Evolutionary conservation across 768 basidiomycete genomes (phyloP).

Genomic region (Glaciozyma antarctica): DNA sequence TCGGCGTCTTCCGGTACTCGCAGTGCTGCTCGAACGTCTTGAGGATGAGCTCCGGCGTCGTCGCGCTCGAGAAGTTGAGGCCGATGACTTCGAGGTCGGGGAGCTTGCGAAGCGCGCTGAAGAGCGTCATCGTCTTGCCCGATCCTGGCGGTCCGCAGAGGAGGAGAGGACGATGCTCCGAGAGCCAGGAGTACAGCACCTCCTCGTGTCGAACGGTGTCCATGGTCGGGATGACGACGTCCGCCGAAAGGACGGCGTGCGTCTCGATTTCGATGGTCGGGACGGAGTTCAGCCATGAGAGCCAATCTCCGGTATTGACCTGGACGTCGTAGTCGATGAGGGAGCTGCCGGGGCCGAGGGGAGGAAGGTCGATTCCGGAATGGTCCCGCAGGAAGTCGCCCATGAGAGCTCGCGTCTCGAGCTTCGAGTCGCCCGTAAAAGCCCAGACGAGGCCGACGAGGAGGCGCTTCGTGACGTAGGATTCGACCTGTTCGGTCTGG

Average conservation of each 20-base stretch:
- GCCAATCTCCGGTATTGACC: constrained; percentile 74
- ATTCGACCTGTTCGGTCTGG: constrained; percentile 67
- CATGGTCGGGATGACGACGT: constrained; percentile 95
- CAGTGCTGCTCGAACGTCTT: constrained; percentile 99
- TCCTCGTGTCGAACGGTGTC: constrained; percentile 98
- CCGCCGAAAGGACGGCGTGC: constrained; percentile 87
- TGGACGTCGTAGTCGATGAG: constrained; percentile 94
- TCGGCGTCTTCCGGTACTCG: constrained; percentile 96
- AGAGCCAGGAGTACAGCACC: constrained; percentile 95
- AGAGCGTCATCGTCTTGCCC: constrained; percentile 98
- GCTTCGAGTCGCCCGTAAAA: constrained; percentile 89
- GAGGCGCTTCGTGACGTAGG: constrained; percentile 80
- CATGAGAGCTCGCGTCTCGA: constrained; percentile 78
- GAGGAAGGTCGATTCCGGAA: constrained; percentile 82
- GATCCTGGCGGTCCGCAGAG: constrained; percentile 99
- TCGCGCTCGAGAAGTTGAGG: constrained; percentile 97
- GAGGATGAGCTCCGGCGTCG: constrained; percentile 91
- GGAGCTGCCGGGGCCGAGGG: constrained; percentile 62
- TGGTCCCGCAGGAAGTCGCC: constrained; percentile 75
- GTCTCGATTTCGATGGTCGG: constrained; percentile 95
- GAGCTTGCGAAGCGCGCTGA: constrained; percentile 91
- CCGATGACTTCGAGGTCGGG: constrained; percentile 99
- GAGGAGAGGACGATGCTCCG: constrained; percentile 96
- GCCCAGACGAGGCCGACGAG: constrained; percentile 94
- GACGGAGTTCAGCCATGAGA: constrained; percentile 80